Evolutionary conservation across 179 eudicot species (phyloP).

Genomic region (Drosera spatulata): DNA sequence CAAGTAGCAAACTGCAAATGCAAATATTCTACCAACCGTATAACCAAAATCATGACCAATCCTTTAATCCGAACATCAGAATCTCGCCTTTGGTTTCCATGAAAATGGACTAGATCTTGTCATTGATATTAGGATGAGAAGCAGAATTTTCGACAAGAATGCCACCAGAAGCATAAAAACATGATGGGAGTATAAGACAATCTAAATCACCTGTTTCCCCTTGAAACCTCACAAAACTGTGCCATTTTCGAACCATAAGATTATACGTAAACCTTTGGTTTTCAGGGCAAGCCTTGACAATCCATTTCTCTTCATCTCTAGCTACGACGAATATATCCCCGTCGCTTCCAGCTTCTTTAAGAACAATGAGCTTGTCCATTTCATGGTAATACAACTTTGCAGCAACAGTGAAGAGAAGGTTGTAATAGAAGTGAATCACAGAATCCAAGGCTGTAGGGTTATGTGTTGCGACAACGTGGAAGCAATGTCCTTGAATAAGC

Average conservation of each 20-base stretch:
- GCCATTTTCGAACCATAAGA: conserved; percentile 9
- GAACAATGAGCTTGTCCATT: conserved; percentile 15
- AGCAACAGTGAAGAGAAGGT: conserved; percentile 5
- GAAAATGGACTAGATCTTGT: too few species aligned
- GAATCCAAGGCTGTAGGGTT: conserved; percentile 6
- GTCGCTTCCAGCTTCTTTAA: conserved; percentile 14
- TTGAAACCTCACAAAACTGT: conserved; percentile 14
- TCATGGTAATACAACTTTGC: neutral
- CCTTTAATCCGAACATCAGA: too few species aligned
- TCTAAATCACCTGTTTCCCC: too few species aligned
- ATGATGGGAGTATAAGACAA: too few species aligned
- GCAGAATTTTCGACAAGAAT: too few species aligned
- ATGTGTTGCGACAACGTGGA: conserved; percentile 23
- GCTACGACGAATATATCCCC: conserved; percentile 18
- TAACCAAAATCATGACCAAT: too few species aligned
- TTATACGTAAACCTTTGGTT: conserved; percentile 13
- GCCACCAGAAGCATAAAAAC: too few species aligned
- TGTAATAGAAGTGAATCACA: conserved; percentile 10
- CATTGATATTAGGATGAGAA: too few species aligned
- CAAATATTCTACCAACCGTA: too few species aligned
- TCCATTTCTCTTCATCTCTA: conserved; percentile 13
- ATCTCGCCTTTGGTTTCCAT: too few species aligned
- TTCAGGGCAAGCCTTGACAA: conserved; percentile 19
- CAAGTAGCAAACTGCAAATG: too few species aligned
- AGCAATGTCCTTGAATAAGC: conserved; percentile 21